A percentile compares a stretch with the other conserved stretches of the same genome.
These are phyloP conservation scores for Sporodiniella umbellata DNA, from an alignment of 371 early-diverging fungal species.

Conservation along the genomic window DNA sequence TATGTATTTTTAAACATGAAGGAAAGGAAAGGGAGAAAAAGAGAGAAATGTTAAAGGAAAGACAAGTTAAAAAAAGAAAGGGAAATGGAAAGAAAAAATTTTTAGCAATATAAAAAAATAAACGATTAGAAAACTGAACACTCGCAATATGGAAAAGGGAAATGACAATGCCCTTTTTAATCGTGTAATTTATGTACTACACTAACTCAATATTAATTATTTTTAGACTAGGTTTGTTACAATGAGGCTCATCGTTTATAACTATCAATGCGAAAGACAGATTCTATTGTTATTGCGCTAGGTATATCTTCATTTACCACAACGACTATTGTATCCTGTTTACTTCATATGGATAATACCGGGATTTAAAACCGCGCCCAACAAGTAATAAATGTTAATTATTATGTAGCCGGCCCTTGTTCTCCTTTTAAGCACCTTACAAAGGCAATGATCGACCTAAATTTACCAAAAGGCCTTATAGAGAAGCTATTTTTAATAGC, in stretches of 20 bases:
- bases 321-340: too few relatives aligned
- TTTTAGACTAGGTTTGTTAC: not conserved
- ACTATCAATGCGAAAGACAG: not conserved
- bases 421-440: too few relatives aligned
- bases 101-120: conserved; percentile 4
- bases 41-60: not conserved
- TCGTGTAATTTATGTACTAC: conserved; percentile 1
- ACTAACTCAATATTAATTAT: not conserved
- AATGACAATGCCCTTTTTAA: not conserved
- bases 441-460: too few relatives aligned
- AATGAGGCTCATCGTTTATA: not conserved
- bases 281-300: too few relatives aligned
- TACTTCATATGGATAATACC: not conserved
- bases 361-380: not conserved
- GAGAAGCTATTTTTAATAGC: too few relatives aligned
- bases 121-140: not conserved
- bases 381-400: not conserved
- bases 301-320: too few relatives aligned
- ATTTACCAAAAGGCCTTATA: too few relatives aligned
- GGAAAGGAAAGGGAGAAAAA: not conserved
- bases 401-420: not conserved
- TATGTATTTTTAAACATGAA: conserved; percentile 7
- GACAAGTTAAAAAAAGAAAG: not conserved
- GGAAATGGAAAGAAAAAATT: not conserved
- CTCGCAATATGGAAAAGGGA: not conserved